Conservation (phyloP, 345 rosid genomes). For the Firmiana major region DNA sequence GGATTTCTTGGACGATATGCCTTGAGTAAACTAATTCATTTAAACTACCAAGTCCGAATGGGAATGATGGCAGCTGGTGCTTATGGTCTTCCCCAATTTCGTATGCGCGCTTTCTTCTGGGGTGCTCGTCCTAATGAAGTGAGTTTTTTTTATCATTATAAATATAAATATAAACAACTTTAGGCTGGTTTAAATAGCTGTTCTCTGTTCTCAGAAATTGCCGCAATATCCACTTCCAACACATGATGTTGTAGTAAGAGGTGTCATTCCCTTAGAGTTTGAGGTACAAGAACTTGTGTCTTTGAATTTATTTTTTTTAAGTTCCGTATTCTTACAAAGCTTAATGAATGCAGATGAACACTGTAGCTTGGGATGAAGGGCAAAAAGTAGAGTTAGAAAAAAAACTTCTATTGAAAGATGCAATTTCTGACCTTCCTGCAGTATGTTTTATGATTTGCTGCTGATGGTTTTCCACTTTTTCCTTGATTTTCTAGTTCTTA, state of each 20-base stretch:
- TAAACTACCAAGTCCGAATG: slow-evolving; percentile 67
- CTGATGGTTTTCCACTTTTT: not conserved
- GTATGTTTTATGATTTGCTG: slow-evolving; percentile 23
- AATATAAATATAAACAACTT: not conserved
- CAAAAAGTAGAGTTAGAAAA: slow-evolving; percentile 23
- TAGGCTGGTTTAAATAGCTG: not conserved
- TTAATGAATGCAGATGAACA: slow-evolving; percentile 32
- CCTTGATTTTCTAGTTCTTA: not conserved
- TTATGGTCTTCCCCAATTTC: slow-evolving; percentile 82
- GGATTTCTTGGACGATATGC: slow-evolving; percentile 71
- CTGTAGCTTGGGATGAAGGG: slow-evolving; percentile 48
- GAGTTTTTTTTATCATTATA: not conserved
- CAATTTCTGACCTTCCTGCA: slow-evolving; percentile 51
- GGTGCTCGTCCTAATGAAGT: slow-evolving; percentile 67
- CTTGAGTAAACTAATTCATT: slow-evolving; percentile 50
- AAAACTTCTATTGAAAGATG: slow-evolving; percentile 47
- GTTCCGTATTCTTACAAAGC: not conserved
- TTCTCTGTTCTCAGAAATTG: slow-evolving; percentile 35
- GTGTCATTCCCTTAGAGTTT: slow-evolving; percentile 52
- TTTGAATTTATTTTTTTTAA: not conserved
- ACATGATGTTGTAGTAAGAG: slow-evolving; percentile 62
- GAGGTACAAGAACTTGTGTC: slow-evolving; percentile 35
- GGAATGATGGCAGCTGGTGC: slow-evolving; percentile 92
- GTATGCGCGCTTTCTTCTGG: slow-evolving; percentile 75
- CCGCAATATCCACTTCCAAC: slow-evolving; percentile 84